Evolutionary conservation across 768 basidiomycete species (phyloP), one percentile per base, ranked within the genome.

Genomic region (Pleurotus cornucopiae): DNA sequence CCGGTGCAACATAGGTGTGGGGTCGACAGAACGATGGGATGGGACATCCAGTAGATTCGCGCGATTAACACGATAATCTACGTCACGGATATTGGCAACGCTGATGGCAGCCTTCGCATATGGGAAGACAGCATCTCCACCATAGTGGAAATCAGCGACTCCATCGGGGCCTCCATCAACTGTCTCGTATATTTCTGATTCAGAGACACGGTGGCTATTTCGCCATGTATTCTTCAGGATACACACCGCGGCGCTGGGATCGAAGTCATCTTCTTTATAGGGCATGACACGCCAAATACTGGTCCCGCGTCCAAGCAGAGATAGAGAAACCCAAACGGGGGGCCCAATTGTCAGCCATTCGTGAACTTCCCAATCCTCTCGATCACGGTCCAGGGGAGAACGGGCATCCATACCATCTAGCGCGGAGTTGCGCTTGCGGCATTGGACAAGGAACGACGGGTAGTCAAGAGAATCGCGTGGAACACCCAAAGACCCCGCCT

Each of bases 201-300:
- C 57, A 25, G 60, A 46, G 18, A 21, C 46, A 44, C 55, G 45
- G 41, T 20, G 39, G 45, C 47, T 40, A 51, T 58, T 58, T 21
- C 60, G 41, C 60, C 60, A 61, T 26, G 58, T 51, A 21, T 49
- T 61, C 23, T 61, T 61, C 52, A 61, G 13, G 43, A 61, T 45
- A 34, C 52, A 47, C 11, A 45, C 49, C 18, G 20, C 39, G 43
- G 37, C 54, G 13, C 7, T 25, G 9, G 20, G 3, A 18, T 21
- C 25, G 25, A 37, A 23, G 16, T 23, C 21, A 26, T 18, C 25
- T 11, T n/a, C 13, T 9, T 26, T 16, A 6, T n/a, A n/a, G 41
- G 20, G 41, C 41, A 43, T 20, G 16, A 59, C 60, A 46, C 45
- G 49, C 58, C 58, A 61, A 44, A 61, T 52, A 25, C 23, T 58